Evolutionary conservation across 192 early-diverging fungal genomes (phyloP).

Genomic region (Backusella parvicylindrica): DNA sequence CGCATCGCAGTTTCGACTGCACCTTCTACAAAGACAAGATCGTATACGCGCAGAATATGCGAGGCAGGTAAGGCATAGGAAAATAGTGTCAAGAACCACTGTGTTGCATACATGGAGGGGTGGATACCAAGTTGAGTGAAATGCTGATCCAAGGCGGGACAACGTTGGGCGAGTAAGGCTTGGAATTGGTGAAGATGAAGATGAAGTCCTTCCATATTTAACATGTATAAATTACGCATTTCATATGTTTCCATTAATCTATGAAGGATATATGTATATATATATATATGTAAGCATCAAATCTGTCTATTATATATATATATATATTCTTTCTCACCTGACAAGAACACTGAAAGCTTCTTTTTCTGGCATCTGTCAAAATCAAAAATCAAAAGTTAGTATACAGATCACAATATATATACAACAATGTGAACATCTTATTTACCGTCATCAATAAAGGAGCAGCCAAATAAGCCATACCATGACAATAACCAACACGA

Average conservation of each 20-base stretch:
- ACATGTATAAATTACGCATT: slow-evolving; percentile 86
- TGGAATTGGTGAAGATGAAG: slow-evolving; percentile 85
- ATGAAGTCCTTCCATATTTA: slow-evolving; percentile 92
- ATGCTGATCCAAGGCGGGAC: slow-evolving; percentile 75
- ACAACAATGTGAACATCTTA: not conserved
- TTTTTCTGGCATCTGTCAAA: slow-evolving; percentile 79
- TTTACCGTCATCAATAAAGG: slow-evolving; percentile 82
- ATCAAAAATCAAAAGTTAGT: not conserved
- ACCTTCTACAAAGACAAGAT: slow-evolving; percentile 86
- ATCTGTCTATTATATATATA: not conserved
- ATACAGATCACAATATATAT: not conserved
- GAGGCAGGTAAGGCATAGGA: slow-evolving; percentile 88
- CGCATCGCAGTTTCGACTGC: slow-evolving; percentile 79
- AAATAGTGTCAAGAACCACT: slow-evolving; percentile 95
- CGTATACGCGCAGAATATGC: slow-evolving; percentile 85
- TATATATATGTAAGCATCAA: not conserved
- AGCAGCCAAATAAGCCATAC: slow-evolving; percentile 88
- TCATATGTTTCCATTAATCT: slow-evolving; percentile 87
- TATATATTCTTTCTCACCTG: slow-evolving; percentile 30
- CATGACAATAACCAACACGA: slow-evolving; percentile 95
- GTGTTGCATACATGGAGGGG: slow-evolving; percentile 90
- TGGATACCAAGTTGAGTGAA: slow-evolving; percentile 69
- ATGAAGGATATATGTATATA: not conserved
- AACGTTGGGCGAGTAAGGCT: slow-evolving; percentile 63
- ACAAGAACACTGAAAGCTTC: slow-evolving; percentile 90